Evolutionary conservation across 192 early-diverging fungal species (phyloP), one percentile per base, ranked within the genome.

Genomic region (Linnemannia zychae): DNA sequence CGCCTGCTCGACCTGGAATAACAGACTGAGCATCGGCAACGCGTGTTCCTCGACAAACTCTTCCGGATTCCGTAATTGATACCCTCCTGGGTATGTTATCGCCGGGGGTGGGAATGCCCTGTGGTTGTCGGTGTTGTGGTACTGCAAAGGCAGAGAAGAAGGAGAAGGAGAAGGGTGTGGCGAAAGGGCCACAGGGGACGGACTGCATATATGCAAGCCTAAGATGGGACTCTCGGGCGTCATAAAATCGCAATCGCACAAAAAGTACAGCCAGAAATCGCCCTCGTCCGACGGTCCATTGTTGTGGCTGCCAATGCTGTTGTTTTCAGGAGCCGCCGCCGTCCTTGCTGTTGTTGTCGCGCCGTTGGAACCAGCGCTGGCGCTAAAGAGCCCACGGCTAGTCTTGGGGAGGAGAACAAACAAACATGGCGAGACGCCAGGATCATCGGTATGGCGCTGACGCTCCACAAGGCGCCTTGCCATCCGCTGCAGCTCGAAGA

Each of bases 191-290:
- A 6, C 40, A 44, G 40, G 40, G 57, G 57, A 28, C 57, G 57
- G 57, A 13, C 57, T 53, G n/a, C 76, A 84, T 11, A 84, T 28
- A 49, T 84, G 81, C 47, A 84, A 24, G 44, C n/a, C 52, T 0
- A 63, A 37, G 2, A 37, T 31, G 0, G 20, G 17, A 18, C 2
- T 72, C 49, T 36, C 24, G 22, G 44, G 60, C 60, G 16, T 53
- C 74, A 78, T 84, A 84, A 63, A 63, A 44, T 78, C 76, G 24
- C 81, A 84, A 44, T 84, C 76, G 22, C 81, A 84, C 63, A 84
- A 50, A 17, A 84, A 84, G 44, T 76, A 78, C 11, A 81, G 53
- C 50, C 74, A 52, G 46, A 73, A 74, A 16, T 74, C 66, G 18
- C 22, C 24, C 33, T 34, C 15, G 33, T 36, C 49, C 4, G 18